Percentiles rank a stretch among this genome's conserved stretches.
Evolutionary conservation across 495 filamentous ascomycete species (phyloP).

Genomic region (Pyrenula massariospora): DNA sequence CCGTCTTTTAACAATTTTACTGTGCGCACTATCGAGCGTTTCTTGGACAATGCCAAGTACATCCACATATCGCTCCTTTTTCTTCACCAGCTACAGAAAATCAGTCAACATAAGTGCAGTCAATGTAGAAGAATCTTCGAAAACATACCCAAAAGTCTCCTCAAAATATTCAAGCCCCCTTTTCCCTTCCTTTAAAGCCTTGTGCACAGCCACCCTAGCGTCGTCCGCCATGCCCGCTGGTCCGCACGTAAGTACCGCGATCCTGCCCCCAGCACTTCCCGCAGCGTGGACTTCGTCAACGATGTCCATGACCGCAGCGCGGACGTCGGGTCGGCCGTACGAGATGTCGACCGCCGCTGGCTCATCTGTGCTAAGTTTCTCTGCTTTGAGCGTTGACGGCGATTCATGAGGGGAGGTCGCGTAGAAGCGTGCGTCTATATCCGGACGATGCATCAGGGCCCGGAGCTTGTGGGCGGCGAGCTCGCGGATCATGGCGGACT

Average conservation of each 20-base stretch:
- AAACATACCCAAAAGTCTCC: constrained; percentile 26
- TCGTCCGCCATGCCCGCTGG: constrained; percentile 37
- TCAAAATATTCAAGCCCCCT: constrained; percentile 25
- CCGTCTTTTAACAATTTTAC: background rate
- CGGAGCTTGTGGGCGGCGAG: constrained; percentile 18
- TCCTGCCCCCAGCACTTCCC: constrained; percentile 10
- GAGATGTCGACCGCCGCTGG: constrained; percentile 13
- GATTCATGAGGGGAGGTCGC: constrained; percentile 8
- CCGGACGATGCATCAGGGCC: constrained; percentile 15
- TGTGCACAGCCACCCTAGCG: constrained; percentile 26
- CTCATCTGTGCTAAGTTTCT: constrained; percentile 2
- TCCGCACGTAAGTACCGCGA: constrained; percentile 38
- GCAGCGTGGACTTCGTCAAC: constrained; percentile 11
- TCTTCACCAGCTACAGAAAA: background rate
- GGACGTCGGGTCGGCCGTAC: constrained; percentile 19
- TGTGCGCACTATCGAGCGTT: background rate
- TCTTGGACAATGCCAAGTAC: background rate
- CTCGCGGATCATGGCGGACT: constrained; percentile 21
- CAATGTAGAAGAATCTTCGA: background rate
- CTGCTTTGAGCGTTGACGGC: background rate
- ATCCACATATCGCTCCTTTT: background rate
- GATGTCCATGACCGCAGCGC: constrained; percentile 17
- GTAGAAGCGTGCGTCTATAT: constrained; percentile 27
- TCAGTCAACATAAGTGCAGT: background rate
- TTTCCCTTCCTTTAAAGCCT: constrained; percentile 22